Evolutionary conservation across 148 eudicot species (phyloP).

Genomic region (Vaccinium macrocarpon): DNA sequence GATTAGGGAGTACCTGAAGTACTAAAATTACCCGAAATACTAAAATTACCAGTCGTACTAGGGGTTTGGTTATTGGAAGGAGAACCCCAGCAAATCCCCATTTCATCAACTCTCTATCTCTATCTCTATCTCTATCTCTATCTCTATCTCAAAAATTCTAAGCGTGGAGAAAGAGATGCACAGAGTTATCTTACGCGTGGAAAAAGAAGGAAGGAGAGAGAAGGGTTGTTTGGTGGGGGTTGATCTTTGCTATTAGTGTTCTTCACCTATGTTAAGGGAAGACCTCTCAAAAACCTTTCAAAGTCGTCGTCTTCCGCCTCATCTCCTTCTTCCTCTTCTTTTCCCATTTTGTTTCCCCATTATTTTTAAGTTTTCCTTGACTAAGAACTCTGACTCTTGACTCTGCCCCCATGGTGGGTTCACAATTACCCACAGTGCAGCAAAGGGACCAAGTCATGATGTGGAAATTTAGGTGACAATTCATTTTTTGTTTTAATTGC

Average conservation of each 20-base stretch:
- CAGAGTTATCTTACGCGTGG: not conserved
- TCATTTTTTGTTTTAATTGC: no score
- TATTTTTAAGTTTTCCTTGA: not conserved
- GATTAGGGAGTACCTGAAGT: slow-evolving; percentile 34
- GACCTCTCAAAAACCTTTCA: no score
- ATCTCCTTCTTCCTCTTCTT: not conserved
- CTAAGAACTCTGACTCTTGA: not conserved
- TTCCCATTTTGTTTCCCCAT: not conserved
- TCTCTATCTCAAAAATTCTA: slow-evolving; percentile 8
- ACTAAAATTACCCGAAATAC: slow-evolving; percentile 30
- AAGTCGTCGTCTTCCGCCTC: no score
- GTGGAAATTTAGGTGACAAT: no score
- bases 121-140: slow-evolving; percentile 16
- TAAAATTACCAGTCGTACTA: slow-evolving; percentile 31
- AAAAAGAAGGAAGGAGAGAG: not conserved
- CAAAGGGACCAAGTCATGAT: no score
- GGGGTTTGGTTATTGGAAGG: slow-evolving; percentile 29
- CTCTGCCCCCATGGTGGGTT: not conserved
- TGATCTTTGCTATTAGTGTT: not conserved
- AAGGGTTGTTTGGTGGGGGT: not conserved
- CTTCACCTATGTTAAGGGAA: no score
- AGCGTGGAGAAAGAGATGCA: not conserved
- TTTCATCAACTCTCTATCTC: slow-evolving; percentile 12
- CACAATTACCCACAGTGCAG: not conserved
- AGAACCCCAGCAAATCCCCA: slow-evolving; percentile 60